A percentile compares a stretch with the other conserved stretches of the same genome.
Evolutionary conservation across 2,329 filamentous ascomycete species (phyloP).

Genomic region (Fusarium sp.): DNA sequence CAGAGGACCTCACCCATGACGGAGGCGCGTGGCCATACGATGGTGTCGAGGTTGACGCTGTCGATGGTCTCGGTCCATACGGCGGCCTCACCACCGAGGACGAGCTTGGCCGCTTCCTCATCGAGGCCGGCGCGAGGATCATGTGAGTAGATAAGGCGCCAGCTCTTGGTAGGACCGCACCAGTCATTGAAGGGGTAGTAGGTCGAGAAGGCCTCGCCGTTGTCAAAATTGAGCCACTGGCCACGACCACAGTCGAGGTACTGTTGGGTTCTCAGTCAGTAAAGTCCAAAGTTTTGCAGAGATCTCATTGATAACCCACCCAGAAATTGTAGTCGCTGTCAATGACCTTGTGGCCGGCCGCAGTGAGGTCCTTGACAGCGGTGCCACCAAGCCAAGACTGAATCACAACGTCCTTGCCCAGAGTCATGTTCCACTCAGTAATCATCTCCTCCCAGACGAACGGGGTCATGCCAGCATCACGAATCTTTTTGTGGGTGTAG

Average conservation of each 20-base stretch:
- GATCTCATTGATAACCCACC: slow-evolving; percentile 63
- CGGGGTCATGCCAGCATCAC: slow-evolving; percentile 75
- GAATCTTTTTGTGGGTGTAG: slow-evolving; percentile 76
- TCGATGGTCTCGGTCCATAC: slow-evolving; percentile 89
- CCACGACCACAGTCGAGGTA: slow-evolving; percentile 89
- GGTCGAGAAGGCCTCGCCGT: slow-evolving; percentile 64
- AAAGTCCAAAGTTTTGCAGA: background rate
- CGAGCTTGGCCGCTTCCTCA: slow-evolving; percentile 72
- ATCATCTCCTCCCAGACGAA: slow-evolving; percentile 93
- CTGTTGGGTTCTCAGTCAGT: slow-evolving; percentile 57
- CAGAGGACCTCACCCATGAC: slow-evolving; percentile 86
- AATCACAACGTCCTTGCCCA: slow-evolving; percentile 80
- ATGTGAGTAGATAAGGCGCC: slow-evolving; percentile 85
- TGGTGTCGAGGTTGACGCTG: slow-evolving; percentile 78
- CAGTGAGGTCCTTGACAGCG: slow-evolving; percentile 73
- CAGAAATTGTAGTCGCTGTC: slow-evolving; percentile 84
- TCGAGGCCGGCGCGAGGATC: slow-evolving; percentile 79
- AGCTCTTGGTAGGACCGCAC: slow-evolving; percentile 85
- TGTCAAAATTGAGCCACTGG: slow-evolving; percentile 81
- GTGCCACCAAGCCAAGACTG: slow-evolving; percentile 82
- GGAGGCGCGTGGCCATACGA: slow-evolving; percentile 83
- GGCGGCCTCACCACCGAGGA: slow-evolving; percentile 86
- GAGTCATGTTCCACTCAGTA: slow-evolving; percentile 81
- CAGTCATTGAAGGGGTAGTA: slow-evolving; percentile 85
- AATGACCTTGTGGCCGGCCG: slow-evolving; percentile 78